Conservation (phyloP, 2,329 filamentous ascomycete genomes). For the Microcera coccophila region DNA sequence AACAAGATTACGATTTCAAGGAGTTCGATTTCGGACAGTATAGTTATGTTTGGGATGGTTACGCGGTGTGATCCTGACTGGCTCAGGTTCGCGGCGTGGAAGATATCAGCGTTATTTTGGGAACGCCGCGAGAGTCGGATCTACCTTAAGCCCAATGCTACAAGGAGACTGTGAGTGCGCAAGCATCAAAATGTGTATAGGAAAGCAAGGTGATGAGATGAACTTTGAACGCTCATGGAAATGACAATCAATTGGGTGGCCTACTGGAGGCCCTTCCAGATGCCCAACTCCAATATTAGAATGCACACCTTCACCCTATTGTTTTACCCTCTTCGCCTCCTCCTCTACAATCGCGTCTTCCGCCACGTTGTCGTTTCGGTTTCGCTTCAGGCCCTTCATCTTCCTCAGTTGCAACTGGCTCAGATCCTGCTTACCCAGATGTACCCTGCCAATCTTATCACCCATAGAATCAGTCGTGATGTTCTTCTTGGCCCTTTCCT, state of each 20-base stretch:
- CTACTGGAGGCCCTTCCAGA: slow-evolving; percentile 27
- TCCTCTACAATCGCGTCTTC: slow-evolving; percentile 40
- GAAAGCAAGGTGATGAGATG: no score
- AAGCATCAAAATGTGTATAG: no score
- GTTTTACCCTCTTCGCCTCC: slow-evolving; percentile 36
- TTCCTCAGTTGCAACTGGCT: slow-evolving; percentile 87
- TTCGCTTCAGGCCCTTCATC: slow-evolving; percentile 97
- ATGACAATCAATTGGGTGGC: slow-evolving; percentile 26
- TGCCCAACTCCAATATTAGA: slow-evolving; percentile 30
- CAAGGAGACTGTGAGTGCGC: no score
- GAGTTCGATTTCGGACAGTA: no score
- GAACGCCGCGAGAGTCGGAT: no score
- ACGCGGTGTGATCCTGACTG: no score
- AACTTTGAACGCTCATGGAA: slow-evolving; percentile 1
- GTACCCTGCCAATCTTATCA: slow-evolving; percentile 92
- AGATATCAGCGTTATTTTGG: no score
- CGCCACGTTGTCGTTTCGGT: slow-evolving; percentile 56
- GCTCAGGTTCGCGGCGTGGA: no score
- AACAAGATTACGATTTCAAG: no score
- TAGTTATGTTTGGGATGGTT: no score
- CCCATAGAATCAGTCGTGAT: slow-evolving; percentile 86
- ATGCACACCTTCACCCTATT: slow-evolving; percentile 15
- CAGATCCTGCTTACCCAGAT: slow-evolving; percentile 87
- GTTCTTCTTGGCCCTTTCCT: slow-evolving; percentile 92
- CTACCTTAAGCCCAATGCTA: no score